Evolutionary conservation across 192 early-diverging fungal genomes (phyloP), one percentile per base, ranked within the genome.

Genomic region (Spizellomyces punctatus): DNA sequence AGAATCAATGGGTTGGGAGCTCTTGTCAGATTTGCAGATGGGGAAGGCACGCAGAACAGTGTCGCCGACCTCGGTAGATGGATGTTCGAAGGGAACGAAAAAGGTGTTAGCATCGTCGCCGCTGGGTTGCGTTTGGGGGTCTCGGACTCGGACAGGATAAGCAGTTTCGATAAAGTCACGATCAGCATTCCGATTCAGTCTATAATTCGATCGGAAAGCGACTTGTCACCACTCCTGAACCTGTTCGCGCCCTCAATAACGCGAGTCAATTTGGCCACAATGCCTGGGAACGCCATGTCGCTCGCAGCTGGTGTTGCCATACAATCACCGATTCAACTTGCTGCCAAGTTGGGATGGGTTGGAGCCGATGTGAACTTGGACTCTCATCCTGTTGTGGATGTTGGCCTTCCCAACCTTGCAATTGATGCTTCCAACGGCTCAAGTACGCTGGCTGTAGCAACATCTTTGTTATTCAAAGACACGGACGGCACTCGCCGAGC

Each of bases 61-160:
- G 67, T 78, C 59, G 77, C 64, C 14, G 42, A 16, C 46, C 49
- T 74, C 50, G 73, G 70, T 5, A 62, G 65, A 68, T 71, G 75
- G 58, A 71, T 75, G 49, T 69, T 78, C 54, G 36, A 47, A 10
- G 71, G 75, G 49, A 22, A 16, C 45, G n/a, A 45, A 22, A 54
- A 70, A 21, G 67, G 55, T 55, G 48, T 63, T 17, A 47, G 52
- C 5, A 46, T 76, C 43, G 61, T 54, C 46, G 12, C 58, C 21
- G 19, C 6, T 44, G 52, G 50, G n/a, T 16, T 76, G 14, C 49
- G 36, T 19, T 17, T 76, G 8, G 74, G 74, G 46, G 48, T 60
- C 27, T 56, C 61, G 5, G 22, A 67, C 67, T 36, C 55, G 6
- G 75, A 77, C 64, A 61, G 21, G 42, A 65, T 77, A 46, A 58